Evolutionary conservation across 1,284 basidiomycete genomes (phyloP), one percentile per base, ranked within the genome.

Genomic region (Cryptococcus sp.): DNA sequence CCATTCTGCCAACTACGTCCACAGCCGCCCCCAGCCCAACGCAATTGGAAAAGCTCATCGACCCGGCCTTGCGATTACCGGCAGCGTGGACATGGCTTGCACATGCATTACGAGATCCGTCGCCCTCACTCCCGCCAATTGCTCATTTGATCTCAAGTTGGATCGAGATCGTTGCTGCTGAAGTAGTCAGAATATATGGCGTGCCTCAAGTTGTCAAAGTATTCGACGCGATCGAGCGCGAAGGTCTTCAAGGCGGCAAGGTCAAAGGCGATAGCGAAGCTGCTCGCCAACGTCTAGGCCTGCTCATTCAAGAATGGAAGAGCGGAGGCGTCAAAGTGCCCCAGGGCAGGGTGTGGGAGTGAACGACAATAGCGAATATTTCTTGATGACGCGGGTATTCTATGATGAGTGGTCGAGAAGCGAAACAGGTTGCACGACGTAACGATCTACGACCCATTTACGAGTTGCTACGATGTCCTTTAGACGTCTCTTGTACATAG

Each of bases 161-260:
- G 38, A 77, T 94, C 19, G 89, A 93, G 56, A 87, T 89, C 19
- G 81, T 86, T 52, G 90, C 89, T 0, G 71, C 80, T 23, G 80
- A 85, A 37, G 86, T 87, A 8, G 78, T 81, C 54, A 73, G 79
- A 25, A 77, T 87, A 5, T 93, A 86, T 83, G 90, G 91, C 2
- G 44, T 29, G 2, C 78, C 79, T 45, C 93, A 95, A 76, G 89
- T 89, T 81, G 77, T 84, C 55, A 94, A 94, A 73, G 74, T 93
- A 47, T 80, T 92, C 40, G 82, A 79, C 29, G 78, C 87, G 2
- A 76, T 93, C 13, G 85, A 87, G 64, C 81, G 85, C 51, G 85
- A 85, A 10, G 82, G 72, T 1, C 46, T 76, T 22, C 59, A 66
- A 46, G 63, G 52, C 15, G 68, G 63, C 29, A 63, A 57, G 55